Evolutionary conservation across 371 early-diverging fungal genomes (phyloP), one percentile per base, ranked within the genome.

Genomic region (Saksenaea vasiformis): DNA sequence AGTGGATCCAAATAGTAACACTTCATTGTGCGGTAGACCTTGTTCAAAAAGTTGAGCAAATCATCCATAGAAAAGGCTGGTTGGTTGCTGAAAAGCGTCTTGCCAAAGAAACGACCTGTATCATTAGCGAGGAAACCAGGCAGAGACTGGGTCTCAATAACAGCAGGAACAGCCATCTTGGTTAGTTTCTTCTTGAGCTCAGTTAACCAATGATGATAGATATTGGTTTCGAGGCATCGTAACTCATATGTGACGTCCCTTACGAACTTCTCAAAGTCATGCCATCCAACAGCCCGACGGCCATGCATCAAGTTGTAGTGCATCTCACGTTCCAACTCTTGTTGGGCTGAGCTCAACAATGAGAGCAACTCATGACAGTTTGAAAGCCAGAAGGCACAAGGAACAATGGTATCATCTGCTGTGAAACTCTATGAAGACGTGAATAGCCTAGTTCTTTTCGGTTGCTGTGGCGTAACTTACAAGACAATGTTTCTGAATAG

Each of bases 121-220:
- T 31, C 44, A 64, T 97, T 96, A 62, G 94, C 91, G 58, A 91
- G 88, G 69, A 95, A 95, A 3, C 94, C 95, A 7, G 95, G 95
- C 13, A 96, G 80, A 1, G 93, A 91, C 74, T 96, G 95, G 73
- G 89, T 88, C 73, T 95, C 97, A 53, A 97, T 93, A 22, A 96
- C 89, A 27, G 94, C 95, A 11, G 97, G 95, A 28, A 98, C 92
- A 61, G 94, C 91, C 90, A 98, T 92, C 84, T 93, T 94, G 73
- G 82, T 83, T 17, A 98, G 82, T 14, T 91, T 88, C 83, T 96
- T 96, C 78, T 96, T 96, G 65, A 97, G 84, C 59, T 95, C 94
- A 71, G 91, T 95, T 82, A 97, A 86, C 96, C 97, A 97, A 37
- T 84, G 85, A 61, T 87, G 86, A 68, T 85, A 88, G 37, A 88